These are phyloP conservation scores for Acacia pycnantha DNA, from an alignment of 331 rosid genomes.

Conservation along the genomic window DNA sequence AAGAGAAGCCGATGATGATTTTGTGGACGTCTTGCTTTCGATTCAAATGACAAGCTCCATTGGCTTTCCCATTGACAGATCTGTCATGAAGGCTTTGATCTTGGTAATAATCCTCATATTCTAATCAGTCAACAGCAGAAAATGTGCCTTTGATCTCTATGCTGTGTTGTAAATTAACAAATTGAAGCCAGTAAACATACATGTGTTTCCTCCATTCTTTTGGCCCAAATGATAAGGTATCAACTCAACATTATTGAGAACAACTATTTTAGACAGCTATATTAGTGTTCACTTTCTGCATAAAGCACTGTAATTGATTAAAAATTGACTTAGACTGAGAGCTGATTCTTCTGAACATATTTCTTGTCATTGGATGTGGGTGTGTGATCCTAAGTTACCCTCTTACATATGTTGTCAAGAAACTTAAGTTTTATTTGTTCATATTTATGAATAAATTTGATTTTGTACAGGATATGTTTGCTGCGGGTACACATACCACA, in stretches of 20 bases:
- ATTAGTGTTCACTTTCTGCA: neutral
- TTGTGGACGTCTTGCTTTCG: neutral
- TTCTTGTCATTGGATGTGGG: neutral
- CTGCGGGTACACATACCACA: neutral
- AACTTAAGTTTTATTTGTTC: neutral
- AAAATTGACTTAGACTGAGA: neutral
- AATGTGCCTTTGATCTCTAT: neutral
- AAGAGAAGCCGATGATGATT: neutral
- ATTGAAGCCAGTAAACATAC: too few species aligned
- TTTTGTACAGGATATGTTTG: neutral
- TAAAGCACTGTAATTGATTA: neutral
- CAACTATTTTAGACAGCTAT: too few species aligned
- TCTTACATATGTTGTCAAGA: neutral
- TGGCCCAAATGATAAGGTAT: too few species aligned
- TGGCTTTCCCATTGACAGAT: constrained; percentile 37
- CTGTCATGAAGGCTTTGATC: constrained; percentile 45
- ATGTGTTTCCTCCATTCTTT: too few species aligned
- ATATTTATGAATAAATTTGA: neutral
- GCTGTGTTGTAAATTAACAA: neutral
- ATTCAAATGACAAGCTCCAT: constrained; percentile 31
- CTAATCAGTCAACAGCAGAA: neutral
- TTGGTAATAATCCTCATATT: constrained; percentile 32
- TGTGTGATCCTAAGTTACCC: neutral
- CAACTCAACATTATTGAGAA: too few species aligned
- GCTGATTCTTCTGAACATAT: neutral